Percentiles rank a stretch among this genome's conserved stretches.
These are phyloP conservation scores for Alternaria longipes DNA, from an alignment of 2,329 filamentous ascomycete species.

Conservation along the genomic window DNA sequence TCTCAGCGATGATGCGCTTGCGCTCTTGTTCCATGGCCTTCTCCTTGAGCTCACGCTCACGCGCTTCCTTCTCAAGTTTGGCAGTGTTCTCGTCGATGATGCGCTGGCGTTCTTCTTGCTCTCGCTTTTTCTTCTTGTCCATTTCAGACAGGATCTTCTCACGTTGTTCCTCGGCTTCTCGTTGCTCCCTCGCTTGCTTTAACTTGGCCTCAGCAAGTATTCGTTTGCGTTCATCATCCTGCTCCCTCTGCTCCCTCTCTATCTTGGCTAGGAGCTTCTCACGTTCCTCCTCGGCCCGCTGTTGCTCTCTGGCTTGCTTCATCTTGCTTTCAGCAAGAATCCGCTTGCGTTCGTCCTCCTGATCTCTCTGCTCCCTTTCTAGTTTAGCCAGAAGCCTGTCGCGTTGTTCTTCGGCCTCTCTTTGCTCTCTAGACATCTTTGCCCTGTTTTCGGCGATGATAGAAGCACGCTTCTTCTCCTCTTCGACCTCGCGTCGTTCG, in stretches of 20 bases:
- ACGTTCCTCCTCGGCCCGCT: slow-evolving; percentile 33
- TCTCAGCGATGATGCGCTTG: slow-evolving; percentile 43
- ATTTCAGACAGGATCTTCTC: slow-evolving; percentile 47
- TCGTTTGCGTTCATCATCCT: slow-evolving; percentile 38
- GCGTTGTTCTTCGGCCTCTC: slow-evolving; percentile 36
- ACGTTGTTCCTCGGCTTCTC: slow-evolving; percentile 29
- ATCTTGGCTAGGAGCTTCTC: slow-evolving; percentile 39
- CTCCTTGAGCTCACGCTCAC: slow-evolving; percentile 36
- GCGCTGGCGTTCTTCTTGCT: slow-evolving; percentile 36
- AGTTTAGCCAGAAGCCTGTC: slow-evolving; percentile 39
- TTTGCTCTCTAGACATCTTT: slow-evolving; percentile 30
- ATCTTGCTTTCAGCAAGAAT: slow-evolving; percentile 45
- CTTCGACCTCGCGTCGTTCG: slow-evolving; percentile 51
- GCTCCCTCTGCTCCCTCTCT: slow-evolving; percentile 38
- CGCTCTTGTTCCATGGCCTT: slow-evolving; percentile 38
- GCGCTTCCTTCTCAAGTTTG: slow-evolving; percentile 42
- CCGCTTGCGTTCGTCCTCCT: slow-evolving; percentile 37
- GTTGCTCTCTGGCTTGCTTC: slow-evolving; percentile 39
- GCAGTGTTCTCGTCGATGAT: slow-evolving; percentile 46
- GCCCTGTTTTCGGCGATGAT: slow-evolving; percentile 49
- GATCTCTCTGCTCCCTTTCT: slow-evolving; percentile 38
- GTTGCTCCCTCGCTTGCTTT: slow-evolving; percentile 35
- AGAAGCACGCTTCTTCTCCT: slow-evolving; percentile 52
- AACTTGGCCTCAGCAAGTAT: slow-evolving; percentile 45
- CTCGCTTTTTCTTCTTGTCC: slow-evolving; percentile 50